phyloP scores from a whole-genome alignment of 768 basidiomycete genomes.

The Lactifluus subvellereus region DNA sequence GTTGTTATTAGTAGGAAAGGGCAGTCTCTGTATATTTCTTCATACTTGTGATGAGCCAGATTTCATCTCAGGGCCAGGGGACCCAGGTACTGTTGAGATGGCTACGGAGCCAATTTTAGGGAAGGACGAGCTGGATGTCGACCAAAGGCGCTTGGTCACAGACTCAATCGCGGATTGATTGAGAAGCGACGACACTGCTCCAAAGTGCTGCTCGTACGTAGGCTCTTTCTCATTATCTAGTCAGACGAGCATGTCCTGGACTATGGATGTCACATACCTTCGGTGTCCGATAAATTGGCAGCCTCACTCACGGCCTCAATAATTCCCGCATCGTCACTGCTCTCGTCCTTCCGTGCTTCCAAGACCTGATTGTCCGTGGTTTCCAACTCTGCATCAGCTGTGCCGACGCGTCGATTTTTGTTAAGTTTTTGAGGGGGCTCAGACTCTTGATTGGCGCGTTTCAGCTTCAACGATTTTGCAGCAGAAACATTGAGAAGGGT shows the following conservation, averaged over 20 bases:
- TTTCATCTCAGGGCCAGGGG: constrained; percentile 16
- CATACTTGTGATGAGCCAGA: constrained; percentile 18
- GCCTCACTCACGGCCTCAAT: constrained; percentile 10
- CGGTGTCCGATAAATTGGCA: constrained; percentile 15
- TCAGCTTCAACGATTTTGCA: constrained; percentile 58
- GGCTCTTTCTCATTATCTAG: constrained; percentile 30
- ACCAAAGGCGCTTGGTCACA: constrained; percentile 58
- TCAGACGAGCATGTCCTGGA: background rate
- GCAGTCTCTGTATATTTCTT: background rate
- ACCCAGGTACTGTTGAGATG: constrained; percentile 43
- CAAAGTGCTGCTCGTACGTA: constrained; percentile 73
- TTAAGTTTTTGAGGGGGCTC: constrained; percentile 58
- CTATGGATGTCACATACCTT: constrained; percentile 17
- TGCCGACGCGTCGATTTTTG: constrained; percentile 49
- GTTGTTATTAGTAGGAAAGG: background rate
- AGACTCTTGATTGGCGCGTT: constrained; percentile 36
- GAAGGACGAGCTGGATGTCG: constrained; percentile 38
- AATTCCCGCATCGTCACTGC: constrained; percentile 15
- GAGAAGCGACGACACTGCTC: constrained; percentile 47
- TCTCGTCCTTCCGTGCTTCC: constrained; percentile 21
- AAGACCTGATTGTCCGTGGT: constrained; percentile 1
- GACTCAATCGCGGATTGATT: constrained; percentile 44
- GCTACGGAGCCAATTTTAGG: constrained; percentile 57
- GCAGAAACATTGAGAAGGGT: constrained; percentile 90
- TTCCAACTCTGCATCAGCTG: constrained; percentile 2